Percentiles rank a stretch among this genome's conserved stretches.
These are phyloP conservation scores for Hypsizygus marmoreus DNA, from an alignment of 768 basidiomycete genomes.

Conservation along the genomic window DNA sequence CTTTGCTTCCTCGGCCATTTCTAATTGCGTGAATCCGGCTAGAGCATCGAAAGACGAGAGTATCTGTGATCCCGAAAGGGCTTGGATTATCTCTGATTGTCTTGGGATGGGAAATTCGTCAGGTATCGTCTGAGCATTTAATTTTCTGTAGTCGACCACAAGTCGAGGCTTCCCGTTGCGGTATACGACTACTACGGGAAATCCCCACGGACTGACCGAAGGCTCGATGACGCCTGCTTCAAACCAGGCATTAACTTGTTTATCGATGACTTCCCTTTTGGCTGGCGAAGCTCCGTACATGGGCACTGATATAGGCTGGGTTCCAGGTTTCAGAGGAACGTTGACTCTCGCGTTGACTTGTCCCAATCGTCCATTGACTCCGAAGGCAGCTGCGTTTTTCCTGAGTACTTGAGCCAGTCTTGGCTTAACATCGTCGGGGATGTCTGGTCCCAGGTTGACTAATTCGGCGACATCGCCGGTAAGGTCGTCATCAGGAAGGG, in stretches of 20 bases:
- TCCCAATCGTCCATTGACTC: not conserved
- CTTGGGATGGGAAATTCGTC: slow-evolving; percentile 28
- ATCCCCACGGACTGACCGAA: slow-evolving; percentile 38
- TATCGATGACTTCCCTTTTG: slow-evolving; percentile 28
- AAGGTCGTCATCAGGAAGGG: slow-evolving; percentile 17
- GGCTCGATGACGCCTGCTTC: slow-evolving; percentile 38
- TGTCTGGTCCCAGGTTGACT: slow-evolving; percentile 2
- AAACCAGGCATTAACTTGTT: slow-evolving; percentile 33
- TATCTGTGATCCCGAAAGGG: slow-evolving; percentile 29
- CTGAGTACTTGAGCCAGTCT: slow-evolving; percentile 17
- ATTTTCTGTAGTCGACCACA: slow-evolving; percentile 33
- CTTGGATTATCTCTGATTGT: slow-evolving; percentile 28
- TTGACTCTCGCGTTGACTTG: slow-evolving; percentile 22
- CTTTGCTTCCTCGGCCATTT: slow-evolving; percentile 24
- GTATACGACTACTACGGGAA: slow-evolving; percentile 35
- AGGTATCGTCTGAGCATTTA: slow-evolving; percentile 20
- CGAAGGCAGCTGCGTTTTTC: not conserved
- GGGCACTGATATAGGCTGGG: slow-evolving; percentile 27
- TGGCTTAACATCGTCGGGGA: not conserved
- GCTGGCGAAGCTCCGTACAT: slow-evolving; percentile 26
- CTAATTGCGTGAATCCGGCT: slow-evolving; percentile 42
- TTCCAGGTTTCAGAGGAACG: slow-evolving; percentile 24
- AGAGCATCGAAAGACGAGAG: slow-evolving; percentile 37
- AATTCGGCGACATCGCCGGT: not conserved
- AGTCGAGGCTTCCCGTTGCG: slow-evolving; percentile 37